Base-by-base conservation (phyloP, 495 filamentous ascomycete genomes). In the Chaetomium fimeti region DNA sequence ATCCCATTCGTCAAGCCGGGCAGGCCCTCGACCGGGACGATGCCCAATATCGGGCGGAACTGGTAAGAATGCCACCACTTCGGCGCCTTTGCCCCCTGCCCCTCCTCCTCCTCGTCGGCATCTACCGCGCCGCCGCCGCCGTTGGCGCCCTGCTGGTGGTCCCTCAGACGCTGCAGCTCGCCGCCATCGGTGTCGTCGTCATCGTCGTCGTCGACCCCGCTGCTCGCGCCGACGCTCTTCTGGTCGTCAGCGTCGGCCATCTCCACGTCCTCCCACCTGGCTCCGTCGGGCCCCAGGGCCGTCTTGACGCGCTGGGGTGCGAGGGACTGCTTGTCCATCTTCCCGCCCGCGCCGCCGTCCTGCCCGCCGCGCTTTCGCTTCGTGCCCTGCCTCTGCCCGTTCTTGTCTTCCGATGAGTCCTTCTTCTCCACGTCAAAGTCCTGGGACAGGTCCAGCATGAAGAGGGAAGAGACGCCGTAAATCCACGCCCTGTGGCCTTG, bases 11-110 rank as follows among this genome's bases (percentile, higher is more conserved):
- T 78, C 71, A 61, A 18, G 11, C n/a, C 48, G 5, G 63, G 74
- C 24, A 67, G 68, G 20, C 79, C 78, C 27, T 60, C 66, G 18
- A 98, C 76, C 20, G 89, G 87, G 16, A 93, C 88, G 32, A 98
- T 89, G 5, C 93, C 94, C 67, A 99, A 76, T 64, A 99, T 91
- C 11, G 92, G 89, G 62, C 92, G 82, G 73, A 97, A 99, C 72
- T 94, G 93, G 76, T 89, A 91, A 11, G 92, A 93, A 66, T 84
- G 84, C 92, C 92, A 98, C 69, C 82, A 88, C 24, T 79, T 76
- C 36, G 74, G 67, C 61, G 69, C 28, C n/a, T n/a, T 32, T 55
- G 18, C 57, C 58, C 55, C 36, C 29, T 32, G 3, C 7, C 8
- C 32, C 8, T 36, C 32, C 32, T 36, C 54, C 64, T 70, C 73